Conservation (phyloP, 495 filamentous ascomycete species). For the Aspergillus cavernicola region DNA sequence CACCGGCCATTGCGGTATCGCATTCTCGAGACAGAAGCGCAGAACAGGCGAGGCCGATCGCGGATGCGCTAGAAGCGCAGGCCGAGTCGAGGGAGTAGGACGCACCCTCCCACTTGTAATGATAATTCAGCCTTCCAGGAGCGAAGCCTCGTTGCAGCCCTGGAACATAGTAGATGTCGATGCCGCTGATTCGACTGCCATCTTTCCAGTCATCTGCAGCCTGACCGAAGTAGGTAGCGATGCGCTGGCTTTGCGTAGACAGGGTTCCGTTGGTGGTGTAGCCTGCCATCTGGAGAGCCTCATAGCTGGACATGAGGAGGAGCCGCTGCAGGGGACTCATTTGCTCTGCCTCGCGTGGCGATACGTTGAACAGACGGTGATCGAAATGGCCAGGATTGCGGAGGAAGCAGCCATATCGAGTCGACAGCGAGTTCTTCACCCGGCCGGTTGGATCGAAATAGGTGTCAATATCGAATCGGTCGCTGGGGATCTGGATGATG, state of each 20-base stretch:
- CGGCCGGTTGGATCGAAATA: conserved; percentile 5
- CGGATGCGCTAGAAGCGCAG: conserved; percentile 6
- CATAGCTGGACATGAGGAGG: conserved; percentile 68
- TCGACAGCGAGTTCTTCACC: background rate
- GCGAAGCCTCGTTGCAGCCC: background rate
- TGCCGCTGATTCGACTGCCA: background rate
- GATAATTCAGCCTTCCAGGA: background rate
- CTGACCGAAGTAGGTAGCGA: conserved; percentile 7
- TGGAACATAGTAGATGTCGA: conserved; percentile 3
- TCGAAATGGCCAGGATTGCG: conserved; percentile 6
- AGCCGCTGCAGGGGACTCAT: conserved; percentile 77
- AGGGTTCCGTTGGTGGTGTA: background rate
- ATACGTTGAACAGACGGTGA: conserved; percentile 9
- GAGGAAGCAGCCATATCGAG: conserved; percentile 9
- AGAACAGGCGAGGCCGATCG: background rate
- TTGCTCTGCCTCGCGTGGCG: conserved; percentile 43
- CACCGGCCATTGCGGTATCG: background rate
- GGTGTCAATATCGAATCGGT: background rate
- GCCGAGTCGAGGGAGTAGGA: conserved; percentile 4
- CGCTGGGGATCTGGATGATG: background rate
- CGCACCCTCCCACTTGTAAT: conserved; percentile 3
- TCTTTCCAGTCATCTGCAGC: conserved; percentile 1
- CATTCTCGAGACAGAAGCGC: background rate
- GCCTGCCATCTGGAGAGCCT: conserved; percentile 75
- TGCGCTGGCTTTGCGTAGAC: background rate